Conservation (phyloP, 164 flowering plant genomes). For the Houttuynia cordata region DNA sequence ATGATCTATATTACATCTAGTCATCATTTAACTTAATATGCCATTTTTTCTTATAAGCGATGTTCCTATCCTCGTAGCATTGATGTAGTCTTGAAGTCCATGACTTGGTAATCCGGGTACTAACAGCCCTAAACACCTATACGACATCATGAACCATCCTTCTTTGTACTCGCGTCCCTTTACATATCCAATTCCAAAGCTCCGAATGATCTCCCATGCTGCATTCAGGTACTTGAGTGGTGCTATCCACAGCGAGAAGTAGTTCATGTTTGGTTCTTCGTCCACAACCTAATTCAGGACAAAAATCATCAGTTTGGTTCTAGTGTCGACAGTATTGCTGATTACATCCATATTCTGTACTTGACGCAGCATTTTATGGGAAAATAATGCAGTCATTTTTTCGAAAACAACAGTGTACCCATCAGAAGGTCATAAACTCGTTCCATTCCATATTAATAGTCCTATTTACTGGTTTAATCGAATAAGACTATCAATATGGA, state of each 20-base stretch:
- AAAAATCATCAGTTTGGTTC: background rate
- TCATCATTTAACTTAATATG: background rate
- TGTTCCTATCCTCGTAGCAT: constrained; percentile 33
- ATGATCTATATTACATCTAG: too few relatives aligned
- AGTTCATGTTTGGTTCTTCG: constrained; percentile 74
- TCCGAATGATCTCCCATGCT: constrained; percentile 48
- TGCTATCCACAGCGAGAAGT: constrained; percentile 32
- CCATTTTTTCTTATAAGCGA: background rate
- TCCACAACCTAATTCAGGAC: constrained; percentile 20
- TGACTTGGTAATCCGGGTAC: constrained; percentile 64
- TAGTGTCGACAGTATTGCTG: too few relatives aligned
- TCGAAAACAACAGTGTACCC: too few relatives aligned
- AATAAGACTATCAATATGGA: too few relatives aligned
- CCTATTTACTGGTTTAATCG: too few relatives aligned
- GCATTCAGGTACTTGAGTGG: constrained; percentile 49
- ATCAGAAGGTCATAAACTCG: too few relatives aligned
- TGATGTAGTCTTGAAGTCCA: constrained; percentile 45
- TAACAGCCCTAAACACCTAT: constrained; percentile 35
- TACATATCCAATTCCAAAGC: constrained; percentile 29
- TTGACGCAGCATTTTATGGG: too few relatives aligned
- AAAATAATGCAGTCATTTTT: too few relatives aligned
- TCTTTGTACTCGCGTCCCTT: constrained; percentile 43
- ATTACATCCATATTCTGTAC: too few relatives aligned
- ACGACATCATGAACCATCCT: constrained; percentile 28
- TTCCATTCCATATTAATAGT: too few relatives aligned